Base-by-base conservation (phyloP, 1,284 basidiomycete genomes). In the Limonomyces culmigenus region DNA sequence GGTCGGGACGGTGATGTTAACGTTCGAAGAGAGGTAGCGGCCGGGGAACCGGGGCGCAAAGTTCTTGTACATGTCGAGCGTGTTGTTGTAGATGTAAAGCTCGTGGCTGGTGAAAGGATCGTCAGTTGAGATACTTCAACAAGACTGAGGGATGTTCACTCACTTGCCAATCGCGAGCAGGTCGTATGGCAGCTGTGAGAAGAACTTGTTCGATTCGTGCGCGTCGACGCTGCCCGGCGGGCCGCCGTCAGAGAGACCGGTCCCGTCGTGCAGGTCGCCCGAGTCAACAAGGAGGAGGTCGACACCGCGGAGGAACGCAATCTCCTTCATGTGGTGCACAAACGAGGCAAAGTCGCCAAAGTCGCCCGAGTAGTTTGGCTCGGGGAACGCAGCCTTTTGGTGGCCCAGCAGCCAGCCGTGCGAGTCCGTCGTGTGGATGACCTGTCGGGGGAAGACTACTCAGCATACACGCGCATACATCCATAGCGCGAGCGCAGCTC, bases 261-360 rank as follows among this genome's bases (percentile, higher is more conserved):
- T 85, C 2, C 76, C 85, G 47, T 89, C 85, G 44, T 87, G 86
- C 39, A 88, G 54, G 51, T 88, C 78, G 14, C 79, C 79, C 16
- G 74, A 75, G 47, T 81, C 76, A 10, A 81, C 64, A 19, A 84
- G 58, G 23, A 81, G 58, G 5, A 81, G 61, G 49, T 83, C 78
- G 8, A 78, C 76, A 39, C 72, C 67, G 40, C 70, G 72, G 47
- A 72, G 67, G 33, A 60, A 39, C 2, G 86, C 83, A 34, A 76
- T 61, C 32, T 65, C 47, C 51, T 87, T 83, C 80, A 91, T 85
- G 43, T 84, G 81, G 4, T 65, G 50, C 13, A 85, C 78, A 45
- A 89, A 91, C 16, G 74, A 80, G 19, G 79, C 65, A 49, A 87
- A 84, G 42, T 83, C 76, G 5, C 86, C 86, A 32, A 81, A 70